A percentile compares a stretch with the other conserved stretches of the same genome.
Evolutionary conservation across 192 early-diverging fungal species (phyloP).

Genomic region (Mycoemilia scoparia): DNA sequence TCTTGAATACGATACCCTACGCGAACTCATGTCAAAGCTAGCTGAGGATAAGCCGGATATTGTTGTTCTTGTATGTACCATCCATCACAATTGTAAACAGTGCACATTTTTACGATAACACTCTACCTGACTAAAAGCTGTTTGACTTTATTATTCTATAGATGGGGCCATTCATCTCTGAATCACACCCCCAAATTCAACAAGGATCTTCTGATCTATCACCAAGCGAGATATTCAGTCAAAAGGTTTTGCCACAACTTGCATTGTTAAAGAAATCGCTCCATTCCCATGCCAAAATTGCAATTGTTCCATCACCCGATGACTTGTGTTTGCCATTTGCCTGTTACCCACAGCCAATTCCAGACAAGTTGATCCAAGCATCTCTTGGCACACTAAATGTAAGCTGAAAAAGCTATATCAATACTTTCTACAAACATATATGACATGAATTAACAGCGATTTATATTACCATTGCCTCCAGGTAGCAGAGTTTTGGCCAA

Average conservation of each 20-base stretch:
- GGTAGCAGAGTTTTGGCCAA: conserved; percentile 34
- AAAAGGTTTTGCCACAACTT: conserved; percentile 38
- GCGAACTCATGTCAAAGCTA: conserved; percentile 48
- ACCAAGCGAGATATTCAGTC: conserved; percentile 43
- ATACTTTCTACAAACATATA: too few relatives aligned
- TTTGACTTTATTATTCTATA: conserved; percentile 10
- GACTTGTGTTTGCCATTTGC: conserved; percentile 56
- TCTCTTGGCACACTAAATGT: conserved; percentile 15
- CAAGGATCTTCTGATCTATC: conserved; percentile 33
- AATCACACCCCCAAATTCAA: conserved; percentile 34
- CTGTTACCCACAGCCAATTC: conserved; percentile 73
- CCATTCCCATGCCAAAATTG: conserved; percentile 27
- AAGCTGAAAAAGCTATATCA: too few relatives aligned
- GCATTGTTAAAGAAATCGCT: conserved; percentile 26
- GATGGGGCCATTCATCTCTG: conserved; percentile 54
- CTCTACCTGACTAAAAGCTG: background rate
- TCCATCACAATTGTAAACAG: background rate
- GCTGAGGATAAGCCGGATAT: conserved; percentile 51
- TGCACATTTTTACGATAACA: background rate
- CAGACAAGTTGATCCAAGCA: conserved; percentile 15
- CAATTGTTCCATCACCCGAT: conserved; percentile 58
- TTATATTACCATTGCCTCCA: conserved; percentile 6
- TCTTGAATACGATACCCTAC: conserved; percentile 63
- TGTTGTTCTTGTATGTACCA: conserved; percentile 55
- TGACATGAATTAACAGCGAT: too few relatives aligned